Evolutionary conservation across 1,284 basidiomycete genomes (phyloP).

Genomic region (Anthracocystis setariae): DNA sequence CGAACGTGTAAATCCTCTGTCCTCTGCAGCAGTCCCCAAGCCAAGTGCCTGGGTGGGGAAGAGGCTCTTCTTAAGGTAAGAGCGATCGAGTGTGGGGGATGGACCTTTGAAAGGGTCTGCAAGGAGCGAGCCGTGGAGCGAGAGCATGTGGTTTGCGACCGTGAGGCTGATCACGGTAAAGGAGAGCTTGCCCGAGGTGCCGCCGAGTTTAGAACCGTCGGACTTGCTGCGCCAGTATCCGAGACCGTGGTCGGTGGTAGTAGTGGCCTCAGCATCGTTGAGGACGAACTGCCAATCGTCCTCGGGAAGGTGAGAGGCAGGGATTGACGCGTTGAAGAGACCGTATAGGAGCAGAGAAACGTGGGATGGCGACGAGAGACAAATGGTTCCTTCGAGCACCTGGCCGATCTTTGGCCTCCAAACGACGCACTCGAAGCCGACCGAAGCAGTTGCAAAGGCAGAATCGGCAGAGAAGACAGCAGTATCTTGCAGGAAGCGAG

Average conservation of each 20-base stretch:
- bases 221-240: constrained; percentile 84
- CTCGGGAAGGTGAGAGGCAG: constrained; percentile 85
- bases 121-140: constrained; percentile 88
- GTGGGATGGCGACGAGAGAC: constrained; percentile 91
- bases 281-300: constrained; percentile 88
- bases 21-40: constrained; percentile 2
- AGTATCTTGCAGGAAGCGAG: constrained; percentile 76
- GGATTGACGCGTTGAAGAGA: constrained; percentile 97
- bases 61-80: constrained; percentile 45
- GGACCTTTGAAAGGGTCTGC: constrained; percentile 78
- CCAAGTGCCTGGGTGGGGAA: constrained; percentile 38
- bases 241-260: constrained; percentile 40
- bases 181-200: constrained; percentile 75
- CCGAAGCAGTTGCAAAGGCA: constrained; percentile 81
- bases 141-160: constrained; percentile 93
- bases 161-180: constrained; percentile 94
- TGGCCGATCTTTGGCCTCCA: constrained; percentile 90
- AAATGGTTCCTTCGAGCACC: constrained; percentile 85
- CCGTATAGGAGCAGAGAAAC: constrained; percentile 90
- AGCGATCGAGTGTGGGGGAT: constrained; percentile 43
- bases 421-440: constrained; percentile 83
- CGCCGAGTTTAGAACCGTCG: constrained; percentile 80
- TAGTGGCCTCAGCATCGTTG: constrained; percentile 66
- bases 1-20: background rate
- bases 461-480: constrained; percentile 84